Evolutionary conservation across 164 flowering plant genomes (phyloP).

Genomic region (Magnolia sinica): DNA sequence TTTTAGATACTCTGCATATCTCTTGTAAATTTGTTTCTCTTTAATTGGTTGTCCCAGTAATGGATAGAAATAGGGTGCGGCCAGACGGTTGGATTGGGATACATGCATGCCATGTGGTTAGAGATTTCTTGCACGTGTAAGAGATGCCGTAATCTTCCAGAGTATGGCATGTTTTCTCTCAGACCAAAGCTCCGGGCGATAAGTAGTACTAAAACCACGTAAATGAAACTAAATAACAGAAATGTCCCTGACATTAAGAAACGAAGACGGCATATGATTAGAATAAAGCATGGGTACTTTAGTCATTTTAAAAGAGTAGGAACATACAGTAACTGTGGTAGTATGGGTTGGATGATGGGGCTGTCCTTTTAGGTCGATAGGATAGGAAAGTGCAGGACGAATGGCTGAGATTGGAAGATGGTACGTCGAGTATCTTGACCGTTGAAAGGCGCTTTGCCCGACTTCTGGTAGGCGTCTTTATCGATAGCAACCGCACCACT

Average conservation of each 20-base stretch:
- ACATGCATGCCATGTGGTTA: neutral
- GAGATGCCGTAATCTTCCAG: neutral
- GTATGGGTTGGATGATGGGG: constrained; percentile 28
- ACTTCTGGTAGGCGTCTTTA: constrained; percentile 18
- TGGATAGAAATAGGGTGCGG: neutral
- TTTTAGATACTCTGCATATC: too few species aligned
- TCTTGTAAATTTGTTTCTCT: too few species aligned
- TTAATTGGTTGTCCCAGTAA: neutral
- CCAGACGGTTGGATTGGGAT: neutral
- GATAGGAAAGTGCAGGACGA: constrained; percentile 9
- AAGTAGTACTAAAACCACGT: too few species aligned
- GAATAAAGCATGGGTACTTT: constrained; percentile 7
- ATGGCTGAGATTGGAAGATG: constrained; percentile 18
- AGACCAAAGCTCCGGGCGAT: neutral
- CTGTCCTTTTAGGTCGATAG: constrained; percentile 30
- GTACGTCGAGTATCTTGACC: constrained; percentile 17
- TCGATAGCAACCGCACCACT: constrained; percentile 22
- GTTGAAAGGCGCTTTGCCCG: constrained; percentile 10
- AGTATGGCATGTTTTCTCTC: neutral
- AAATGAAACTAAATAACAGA: neutral
- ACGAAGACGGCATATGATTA: neutral
- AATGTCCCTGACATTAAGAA: neutral
- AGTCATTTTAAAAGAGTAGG: neutral
- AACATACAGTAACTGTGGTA: neutral
- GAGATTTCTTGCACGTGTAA: neutral